These are phyloP conservation scores for Umbelopsis isabellina DNA, from an alignment of 192 early-diverging fungal species.

Conservation along the genomic window DNA sequence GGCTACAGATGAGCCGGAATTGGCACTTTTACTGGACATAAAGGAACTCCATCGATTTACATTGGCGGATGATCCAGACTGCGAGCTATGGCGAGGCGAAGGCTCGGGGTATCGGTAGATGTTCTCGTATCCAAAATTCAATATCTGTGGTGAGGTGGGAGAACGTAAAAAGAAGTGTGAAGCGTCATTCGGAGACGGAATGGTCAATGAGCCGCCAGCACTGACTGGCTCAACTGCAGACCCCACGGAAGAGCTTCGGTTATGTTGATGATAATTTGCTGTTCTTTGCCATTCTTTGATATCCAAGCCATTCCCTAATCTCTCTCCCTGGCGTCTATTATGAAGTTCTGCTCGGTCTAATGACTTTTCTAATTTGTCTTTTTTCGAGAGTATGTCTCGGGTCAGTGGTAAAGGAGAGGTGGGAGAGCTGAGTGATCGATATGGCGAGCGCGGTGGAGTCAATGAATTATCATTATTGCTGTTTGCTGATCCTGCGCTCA, in stretches of 20 bases:
- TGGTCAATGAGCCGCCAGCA: slow-evolving; percentile 26
- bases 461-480: slow-evolving; percentile 8
- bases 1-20: neutral
- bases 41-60: slow-evolving; percentile 10
- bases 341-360: neutral
- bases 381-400: slow-evolving; percentile 28
- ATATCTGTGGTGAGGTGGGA: neutral
- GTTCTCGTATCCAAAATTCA: neutral
- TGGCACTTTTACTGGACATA: slow-evolving; percentile 10
- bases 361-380: slow-evolving; percentile 34
- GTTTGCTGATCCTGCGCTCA: neutral
- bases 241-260: slow-evolving; percentile 5
- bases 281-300: slow-evolving; percentile 12
- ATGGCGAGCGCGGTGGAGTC: neutral
- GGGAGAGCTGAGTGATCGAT: neutral
- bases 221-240: slow-evolving; percentile 26
- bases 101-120: neutral
- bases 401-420: slow-evolving; percentile 37
- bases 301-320: neutral
- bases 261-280: slow-evolving; percentile 8
- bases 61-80: slow-evolving; percentile 8
- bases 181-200: neutral
- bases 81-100: neutral
- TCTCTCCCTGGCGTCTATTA: slow-evolving; percentile 10
- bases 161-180: neutral